phyloP scores from a whole-genome alignment of 169 alveolate species.

The Plasmodium knowlesi region DNA sequence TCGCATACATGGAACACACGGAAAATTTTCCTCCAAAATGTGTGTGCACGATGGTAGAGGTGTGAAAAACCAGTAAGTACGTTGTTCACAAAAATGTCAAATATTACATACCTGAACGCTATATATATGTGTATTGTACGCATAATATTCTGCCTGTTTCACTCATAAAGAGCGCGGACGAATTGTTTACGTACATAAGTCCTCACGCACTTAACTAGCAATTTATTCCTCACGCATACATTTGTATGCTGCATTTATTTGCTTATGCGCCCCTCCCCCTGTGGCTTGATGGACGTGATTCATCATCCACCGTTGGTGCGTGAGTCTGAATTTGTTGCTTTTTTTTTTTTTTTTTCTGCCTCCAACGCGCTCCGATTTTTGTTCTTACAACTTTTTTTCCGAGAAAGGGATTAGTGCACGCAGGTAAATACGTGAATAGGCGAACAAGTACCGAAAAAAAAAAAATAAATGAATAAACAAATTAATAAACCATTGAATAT shows the following conservation, averaged over 20 bases:
- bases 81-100: background rate
- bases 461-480: background rate
- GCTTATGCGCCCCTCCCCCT: background rate
- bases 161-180: background rate
- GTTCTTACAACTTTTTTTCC: constrained; percentile 6
- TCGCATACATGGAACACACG: background rate
- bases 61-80: background rate
- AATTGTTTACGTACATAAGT: background rate
- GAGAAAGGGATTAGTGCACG: background rate
- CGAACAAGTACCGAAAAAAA: background rate
- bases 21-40: background rate
- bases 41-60: background rate
- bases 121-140: background rate
- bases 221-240: background rate
- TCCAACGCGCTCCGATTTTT: background rate
- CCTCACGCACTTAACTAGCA: background rate
- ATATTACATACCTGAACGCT: background rate
- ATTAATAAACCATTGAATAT: background rate
- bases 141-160: background rate
- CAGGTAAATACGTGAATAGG: background rate
- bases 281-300: background rate
- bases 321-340: background rate
- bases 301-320: background rate
- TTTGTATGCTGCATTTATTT: background rate
- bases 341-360: background rate